Conservation (phyloP, 164 flowering plant species). For the Chloranthus sessilifolius region DNA sequence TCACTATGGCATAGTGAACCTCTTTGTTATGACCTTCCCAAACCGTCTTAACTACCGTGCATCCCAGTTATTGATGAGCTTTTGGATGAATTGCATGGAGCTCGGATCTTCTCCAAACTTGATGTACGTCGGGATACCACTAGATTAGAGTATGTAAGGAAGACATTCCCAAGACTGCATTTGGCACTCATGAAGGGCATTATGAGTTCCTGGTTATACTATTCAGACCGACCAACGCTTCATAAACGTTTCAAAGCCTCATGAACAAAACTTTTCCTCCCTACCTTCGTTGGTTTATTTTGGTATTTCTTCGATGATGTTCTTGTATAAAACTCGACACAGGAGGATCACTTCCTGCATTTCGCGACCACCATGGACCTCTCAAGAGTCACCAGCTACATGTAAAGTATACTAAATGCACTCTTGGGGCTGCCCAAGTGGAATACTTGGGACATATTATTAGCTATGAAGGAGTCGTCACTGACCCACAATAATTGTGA, state of each 20-base stretch:
- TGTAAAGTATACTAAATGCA: neutral
- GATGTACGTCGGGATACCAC: neutral
- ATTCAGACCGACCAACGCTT: neutral
- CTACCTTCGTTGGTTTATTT: neutral
- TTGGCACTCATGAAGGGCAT: slow-evolving; percentile 3
- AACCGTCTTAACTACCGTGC: no score
- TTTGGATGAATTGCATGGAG: slow-evolving; percentile 3
- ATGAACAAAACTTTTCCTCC: slow-evolving; percentile 7
- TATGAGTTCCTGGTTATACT: slow-evolving; percentile 5
- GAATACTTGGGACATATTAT: neutral
- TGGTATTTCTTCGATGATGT: slow-evolving; percentile 6
- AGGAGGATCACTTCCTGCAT: neutral
- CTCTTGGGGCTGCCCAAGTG: neutral
- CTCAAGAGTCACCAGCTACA: neutral
- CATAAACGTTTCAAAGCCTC: neutral
- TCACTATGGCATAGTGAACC: no score
- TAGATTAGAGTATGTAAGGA: neutral
- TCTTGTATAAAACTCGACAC: neutral
- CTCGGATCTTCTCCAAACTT: neutral
- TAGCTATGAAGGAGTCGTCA: neutral
- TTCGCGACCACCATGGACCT: neutral
- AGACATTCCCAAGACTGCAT: neutral
- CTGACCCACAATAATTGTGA: neutral
- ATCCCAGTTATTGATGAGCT: slow-evolving; percentile 4
- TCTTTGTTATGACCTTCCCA: no score